Percentiles rank a stretch among this genome's conserved stretches.
These are phyloP conservation scores for Crepidotus sp. DNA, from an alignment of 1,284 basidiomycete species.

Conservation along the genomic window DNA sequence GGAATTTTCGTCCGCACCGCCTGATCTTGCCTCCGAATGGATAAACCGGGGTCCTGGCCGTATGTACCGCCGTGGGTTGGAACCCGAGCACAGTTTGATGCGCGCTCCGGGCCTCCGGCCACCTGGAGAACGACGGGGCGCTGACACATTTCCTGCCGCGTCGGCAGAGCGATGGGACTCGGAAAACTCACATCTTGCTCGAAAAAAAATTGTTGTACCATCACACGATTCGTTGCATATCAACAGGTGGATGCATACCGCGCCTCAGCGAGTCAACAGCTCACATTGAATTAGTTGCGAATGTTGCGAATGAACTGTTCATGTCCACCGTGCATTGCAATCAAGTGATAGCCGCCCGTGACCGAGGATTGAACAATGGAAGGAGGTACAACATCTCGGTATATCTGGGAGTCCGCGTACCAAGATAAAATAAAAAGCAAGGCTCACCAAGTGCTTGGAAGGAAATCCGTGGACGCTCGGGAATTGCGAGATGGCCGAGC, in stretches of 20 bases:
- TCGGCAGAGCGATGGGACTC: neutral
- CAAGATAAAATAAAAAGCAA: no score
- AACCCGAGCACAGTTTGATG: neutral
- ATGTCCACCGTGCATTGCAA: constrained; percentile 2
- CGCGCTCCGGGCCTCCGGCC: constrained; percentile 3
- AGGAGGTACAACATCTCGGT: no score
- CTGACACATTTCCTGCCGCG: constrained; percentile 3
- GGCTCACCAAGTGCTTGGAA: neutral
- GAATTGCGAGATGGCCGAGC: neutral
- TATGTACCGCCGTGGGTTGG: neutral
- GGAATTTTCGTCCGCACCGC: no score
- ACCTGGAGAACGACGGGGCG: neutral
- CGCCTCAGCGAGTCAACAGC: neutral
- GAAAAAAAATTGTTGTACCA: no score
- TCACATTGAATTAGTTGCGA: neutral
- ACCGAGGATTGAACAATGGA: neutral
- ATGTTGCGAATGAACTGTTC: constrained; percentile 2
- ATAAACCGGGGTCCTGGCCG: no score
- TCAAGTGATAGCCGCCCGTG: constrained; percentile 12
- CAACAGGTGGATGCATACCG: neutral
- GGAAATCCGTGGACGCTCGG: neutral
- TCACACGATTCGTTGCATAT: neutral
- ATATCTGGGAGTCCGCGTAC: no score
- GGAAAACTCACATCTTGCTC: neutral
- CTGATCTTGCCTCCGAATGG: no score